A percentile compares a stretch with the other conserved stretches of the same genome.
Conservation (phyloP, 129 eudicot species). For the Daucus carota region DNA sequence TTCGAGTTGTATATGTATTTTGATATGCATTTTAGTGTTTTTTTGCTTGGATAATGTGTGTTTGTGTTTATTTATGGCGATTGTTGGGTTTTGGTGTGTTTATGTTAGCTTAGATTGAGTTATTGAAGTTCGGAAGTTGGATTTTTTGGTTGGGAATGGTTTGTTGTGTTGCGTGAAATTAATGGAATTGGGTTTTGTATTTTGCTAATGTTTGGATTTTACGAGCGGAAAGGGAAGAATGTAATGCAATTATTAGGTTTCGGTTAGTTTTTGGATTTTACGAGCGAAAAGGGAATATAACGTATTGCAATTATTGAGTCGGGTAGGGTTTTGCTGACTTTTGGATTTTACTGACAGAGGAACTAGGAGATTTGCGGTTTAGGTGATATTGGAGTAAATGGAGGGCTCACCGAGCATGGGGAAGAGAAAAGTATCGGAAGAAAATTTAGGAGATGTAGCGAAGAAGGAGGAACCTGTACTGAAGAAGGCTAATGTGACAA, state of each 20-base stretch:
- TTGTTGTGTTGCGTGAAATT: background rate
- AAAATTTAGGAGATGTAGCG: conserved; percentile 16
- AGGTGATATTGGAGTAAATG: conserved; percentile 19
- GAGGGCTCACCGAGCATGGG: conserved; percentile 39
- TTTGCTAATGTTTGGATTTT: background rate
- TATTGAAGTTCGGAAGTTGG: background rate
- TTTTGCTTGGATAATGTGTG: background rate
- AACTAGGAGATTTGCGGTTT: background rate
- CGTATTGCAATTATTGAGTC: background rate
- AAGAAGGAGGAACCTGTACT: conserved; percentile 22
- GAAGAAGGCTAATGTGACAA: conserved; percentile 42
- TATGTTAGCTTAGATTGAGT: background rate
- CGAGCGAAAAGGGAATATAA: background rate
- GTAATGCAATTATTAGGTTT: too few species aligned
- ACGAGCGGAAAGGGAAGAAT: background rate
- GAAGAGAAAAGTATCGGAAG: conserved; percentile 52
- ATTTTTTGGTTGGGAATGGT: background rate
- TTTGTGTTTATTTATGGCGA: too few species aligned
- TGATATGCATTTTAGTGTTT: background rate
- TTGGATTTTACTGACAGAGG: background rate
- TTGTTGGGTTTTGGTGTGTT: background rate
- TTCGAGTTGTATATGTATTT: background rate
- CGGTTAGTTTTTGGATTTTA: background rate
- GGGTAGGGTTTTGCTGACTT: too few species aligned
- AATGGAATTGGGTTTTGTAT: background rate